phyloP scores from a whole-genome alignment of 257 asterid species.

The Solanum chiquidenum region DNA sequence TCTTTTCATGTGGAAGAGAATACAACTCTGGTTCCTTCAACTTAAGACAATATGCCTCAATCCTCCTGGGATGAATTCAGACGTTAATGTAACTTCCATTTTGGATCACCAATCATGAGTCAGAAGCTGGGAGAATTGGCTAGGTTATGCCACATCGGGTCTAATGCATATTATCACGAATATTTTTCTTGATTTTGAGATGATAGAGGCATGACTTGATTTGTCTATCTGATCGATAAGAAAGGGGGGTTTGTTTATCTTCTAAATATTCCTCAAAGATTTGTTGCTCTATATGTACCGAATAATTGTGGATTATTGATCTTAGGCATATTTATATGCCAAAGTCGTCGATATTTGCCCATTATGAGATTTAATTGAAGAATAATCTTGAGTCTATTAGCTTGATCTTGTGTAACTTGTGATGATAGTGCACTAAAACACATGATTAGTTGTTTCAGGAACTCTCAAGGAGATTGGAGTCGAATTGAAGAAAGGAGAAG shows the following conservation, averaged over 20 bases:
- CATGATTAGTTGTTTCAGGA: too few species aligned
- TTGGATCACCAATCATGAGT: background rate
- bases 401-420: too few species aligned
- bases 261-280: background rate
- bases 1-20: background rate
- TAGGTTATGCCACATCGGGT: background rate
- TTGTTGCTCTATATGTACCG: background rate
- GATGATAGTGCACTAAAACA: too few species aligned
- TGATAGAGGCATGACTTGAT: background rate
- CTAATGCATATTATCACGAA: background rate
- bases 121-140: background rate
- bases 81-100: background rate
- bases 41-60: background rate
- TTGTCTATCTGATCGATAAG: background rate
- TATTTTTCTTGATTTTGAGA: background rate
- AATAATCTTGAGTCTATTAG: too few species aligned
- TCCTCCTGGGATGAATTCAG: background rate
- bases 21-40: background rate
- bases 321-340: too few species aligned
- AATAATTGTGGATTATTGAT: background rate
- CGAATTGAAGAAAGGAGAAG: too few species aligned
- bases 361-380: too few species aligned
- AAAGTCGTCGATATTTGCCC: too few species aligned
- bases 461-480: too few species aligned
- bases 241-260: background rate